phyloP scores from a whole-genome alignment of 768 basidiomycete genomes.

The Epithele typhae region DNA sequence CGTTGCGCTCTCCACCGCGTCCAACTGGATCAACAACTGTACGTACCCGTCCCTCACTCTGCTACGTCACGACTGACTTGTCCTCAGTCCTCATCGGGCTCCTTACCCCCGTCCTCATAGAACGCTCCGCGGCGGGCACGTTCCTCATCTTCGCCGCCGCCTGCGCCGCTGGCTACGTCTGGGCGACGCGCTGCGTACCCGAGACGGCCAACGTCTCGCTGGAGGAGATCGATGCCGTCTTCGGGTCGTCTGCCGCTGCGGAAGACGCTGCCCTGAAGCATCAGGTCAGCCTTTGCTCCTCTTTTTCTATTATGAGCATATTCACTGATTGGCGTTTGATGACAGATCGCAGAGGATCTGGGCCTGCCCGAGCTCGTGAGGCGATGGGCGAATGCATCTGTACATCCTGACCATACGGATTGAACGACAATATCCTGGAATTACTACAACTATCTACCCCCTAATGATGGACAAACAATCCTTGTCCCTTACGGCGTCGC shows the following conservation, averaged over 20 bases:
- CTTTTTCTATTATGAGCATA: background rate
- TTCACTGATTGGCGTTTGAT: background rate
- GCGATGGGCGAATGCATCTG: too few relatives aligned
- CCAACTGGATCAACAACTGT: constrained; percentile 84
- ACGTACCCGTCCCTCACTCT: constrained; percentile 5
- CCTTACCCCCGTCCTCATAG: constrained; percentile 62
- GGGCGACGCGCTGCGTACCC: constrained; percentile 65
- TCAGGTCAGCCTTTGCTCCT: constrained; percentile 37
- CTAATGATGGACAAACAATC: too few relatives aligned
- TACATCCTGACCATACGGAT: too few relatives aligned
- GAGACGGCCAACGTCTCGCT: constrained; percentile 75
- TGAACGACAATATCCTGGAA: too few relatives aligned
- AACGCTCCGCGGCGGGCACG: constrained; percentile 62
- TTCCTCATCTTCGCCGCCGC: constrained; percentile 63
- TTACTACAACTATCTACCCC: too few relatives aligned
- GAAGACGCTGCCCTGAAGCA: constrained; percentile 48
- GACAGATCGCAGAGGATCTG: constrained; percentile 54
- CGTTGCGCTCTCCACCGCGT: constrained; percentile 77
- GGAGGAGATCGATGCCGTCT: constrained; percentile 72
- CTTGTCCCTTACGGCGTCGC: too few relatives aligned
- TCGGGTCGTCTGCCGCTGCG: constrained; percentile 51
- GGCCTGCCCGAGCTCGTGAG: constrained; percentile 45
- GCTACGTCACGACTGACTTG: constrained; percentile 1
- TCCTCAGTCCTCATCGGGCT: constrained; percentile 68
- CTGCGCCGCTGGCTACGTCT: constrained; percentile 63